These are phyloP conservation scores for Cardamine resedifolia DNA, from an alignment of 345 rosid genomes.

Conservation along the genomic window DNA sequence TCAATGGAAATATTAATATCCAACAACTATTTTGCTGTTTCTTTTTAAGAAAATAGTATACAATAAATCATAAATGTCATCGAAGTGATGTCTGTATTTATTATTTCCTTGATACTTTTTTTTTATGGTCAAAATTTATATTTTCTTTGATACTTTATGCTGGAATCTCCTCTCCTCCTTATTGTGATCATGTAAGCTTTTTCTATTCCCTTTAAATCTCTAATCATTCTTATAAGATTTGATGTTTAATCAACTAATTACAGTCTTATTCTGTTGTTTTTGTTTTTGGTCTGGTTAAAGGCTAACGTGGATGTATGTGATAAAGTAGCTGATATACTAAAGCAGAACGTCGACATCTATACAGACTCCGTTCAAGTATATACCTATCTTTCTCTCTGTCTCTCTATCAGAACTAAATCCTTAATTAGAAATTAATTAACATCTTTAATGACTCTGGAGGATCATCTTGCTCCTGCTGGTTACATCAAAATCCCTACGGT, in stretches of 20 bases:
- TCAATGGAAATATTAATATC: neutral
- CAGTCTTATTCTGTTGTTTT: neutral
- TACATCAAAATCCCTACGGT: neutral
- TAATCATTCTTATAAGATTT: neutral
- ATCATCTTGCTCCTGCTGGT: slow-evolving; percentile 24
- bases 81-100: slow-evolving; percentile 13
- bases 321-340: slow-evolving; percentile 48
- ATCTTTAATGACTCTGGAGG: slow-evolving; percentile 13
- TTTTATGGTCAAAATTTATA: too few relatives aligned
- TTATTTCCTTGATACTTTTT: neutral
- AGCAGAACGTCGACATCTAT: slow-evolving; percentile 51
- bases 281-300: slow-evolving; percentile 38
- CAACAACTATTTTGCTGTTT: neutral
- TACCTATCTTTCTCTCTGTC: neutral
- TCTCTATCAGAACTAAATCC: neutral
- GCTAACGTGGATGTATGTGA: slow-evolving; percentile 44
- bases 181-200: slow-evolving; percentile 74
- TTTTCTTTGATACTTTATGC: too few relatives aligned
- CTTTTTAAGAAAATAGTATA: neutral
- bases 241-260: neutral
- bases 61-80: neutral
- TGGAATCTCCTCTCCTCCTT: slow-evolving; percentile 86
- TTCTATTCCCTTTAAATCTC: neutral
- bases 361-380: slow-evolving; percentile 77
- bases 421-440: slow-evolving; percentile 7